Evolutionary conservation across 192 early-diverging fungal species (phyloP), one percentile per base, ranked within the genome.

Genomic region (Allomyces arbusculus): DNA sequence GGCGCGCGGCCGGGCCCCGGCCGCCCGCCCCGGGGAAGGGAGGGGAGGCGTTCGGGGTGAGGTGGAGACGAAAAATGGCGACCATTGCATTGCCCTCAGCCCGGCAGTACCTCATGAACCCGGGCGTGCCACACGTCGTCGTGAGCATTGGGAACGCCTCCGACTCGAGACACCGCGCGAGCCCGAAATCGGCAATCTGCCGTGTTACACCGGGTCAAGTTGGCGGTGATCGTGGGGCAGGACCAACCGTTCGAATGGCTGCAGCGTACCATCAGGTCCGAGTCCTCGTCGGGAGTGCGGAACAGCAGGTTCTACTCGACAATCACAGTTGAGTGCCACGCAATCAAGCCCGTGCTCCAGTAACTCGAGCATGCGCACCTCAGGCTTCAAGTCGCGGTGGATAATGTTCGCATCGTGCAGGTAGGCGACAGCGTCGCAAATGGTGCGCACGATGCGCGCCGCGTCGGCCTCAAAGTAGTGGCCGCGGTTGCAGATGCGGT

Each of bases 321-420:
- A n/a, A n/a, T n/a, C n/a, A n/a, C n/a, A n/a, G n/a, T 25, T 10
- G 63, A 28, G 11, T 23, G 61, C n/a, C 24, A 61, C 45, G 61
- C 55, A 24, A 24, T 40, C 64, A 45, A 63, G 16, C 24, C 71
- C 24, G 26, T 12, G 55, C n/a, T 3, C 44, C 44, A 10, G n/a
- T 24, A 24, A 44, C 22, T 62, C 64, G 63, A 10, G 23, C 19
- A 7, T 22, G 40, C 9, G 12, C 20, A 28, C 23, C 25, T 40
- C 5, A 63, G 75, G 86, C 84, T 82, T 40, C 33, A 40, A 7
- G 33, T 40, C 33, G 69, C 87, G 73, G 69, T 96, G 94, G 3
- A 94, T 89, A 66, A 96, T 83, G 71, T 89, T 80, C 70, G 92
- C 81, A 23, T 77, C 76, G 74, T 96, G 94, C 65, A 96, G 79